These are phyloP conservation scores for Proliferodiscus dingleyae DNA, from an alignment of 2,329 filamentous ascomycete genomes.

Conservation along the genomic window DNA sequence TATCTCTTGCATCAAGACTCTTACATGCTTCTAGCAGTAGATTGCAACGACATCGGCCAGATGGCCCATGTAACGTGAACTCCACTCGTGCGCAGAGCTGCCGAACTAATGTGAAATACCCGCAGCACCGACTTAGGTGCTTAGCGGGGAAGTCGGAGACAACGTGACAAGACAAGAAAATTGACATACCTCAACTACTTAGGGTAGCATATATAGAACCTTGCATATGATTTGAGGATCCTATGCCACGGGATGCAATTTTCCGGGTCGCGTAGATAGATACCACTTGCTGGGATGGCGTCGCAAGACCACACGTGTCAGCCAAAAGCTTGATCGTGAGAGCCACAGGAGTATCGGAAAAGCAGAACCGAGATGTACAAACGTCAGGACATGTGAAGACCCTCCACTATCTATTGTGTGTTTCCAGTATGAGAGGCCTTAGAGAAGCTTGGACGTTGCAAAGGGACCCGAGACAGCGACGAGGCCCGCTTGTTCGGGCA, in stretches of 20 bases:
- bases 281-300: constrained; percentile 49
- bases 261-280: constrained; percentile 35
- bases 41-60: constrained; percentile 23
- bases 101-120: constrained; percentile 18
- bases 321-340: not conserved
- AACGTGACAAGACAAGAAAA: constrained; percentile 9
- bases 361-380: constrained; percentile 1
- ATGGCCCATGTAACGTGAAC: constrained; percentile 21
- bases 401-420: constrained; percentile 6
- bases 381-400: constrained; percentile 7
- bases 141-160: constrained; percentile 1
- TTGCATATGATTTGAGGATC: constrained; percentile 2
- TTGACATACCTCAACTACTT: constrained; percentile 7
- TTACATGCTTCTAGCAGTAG: constrained; percentile 9
- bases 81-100: constrained; percentile 20
- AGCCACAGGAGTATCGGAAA: not conserved
- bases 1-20: constrained; percentile 7
- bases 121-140: constrained; percentile 20
- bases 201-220: constrained; percentile 6
- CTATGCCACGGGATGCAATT: constrained; percentile 3
- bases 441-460: not conserved
- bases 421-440: not conserved
- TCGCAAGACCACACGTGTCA: constrained; percentile 30
- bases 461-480: not conserved
- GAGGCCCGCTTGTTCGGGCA: constrained; percentile 4